A percentile compares a stretch with the other conserved stretches of the same genome.
These are phyloP conservation scores for Dothiorella sarmentorum DNA, from an alignment of 2,329 filamentous ascomycete genomes.

Conservation along the genomic window DNA sequence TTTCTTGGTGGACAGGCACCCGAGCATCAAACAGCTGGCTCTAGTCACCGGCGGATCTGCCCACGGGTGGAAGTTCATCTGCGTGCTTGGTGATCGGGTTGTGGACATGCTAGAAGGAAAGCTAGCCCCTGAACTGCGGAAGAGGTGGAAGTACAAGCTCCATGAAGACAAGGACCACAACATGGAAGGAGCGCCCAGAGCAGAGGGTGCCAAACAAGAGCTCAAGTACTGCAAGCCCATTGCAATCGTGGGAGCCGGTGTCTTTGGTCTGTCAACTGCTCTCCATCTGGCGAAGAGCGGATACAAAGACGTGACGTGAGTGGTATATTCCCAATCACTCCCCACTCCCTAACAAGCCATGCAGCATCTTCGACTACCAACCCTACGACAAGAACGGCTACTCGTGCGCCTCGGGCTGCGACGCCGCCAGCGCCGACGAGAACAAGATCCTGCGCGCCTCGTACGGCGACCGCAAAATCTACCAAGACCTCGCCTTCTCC, in stretches of 20 bases:
- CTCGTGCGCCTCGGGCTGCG: constrained; percentile 2
- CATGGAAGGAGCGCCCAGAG: constrained; percentile 16
- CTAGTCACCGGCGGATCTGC: constrained; percentile 61
- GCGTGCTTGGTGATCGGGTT: constrained; percentile 55
- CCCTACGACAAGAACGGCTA: constrained; percentile 16
- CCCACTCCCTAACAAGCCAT: too few species aligned
- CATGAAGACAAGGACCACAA: constrained; percentile 6
- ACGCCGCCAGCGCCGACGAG: constrained; percentile 18
- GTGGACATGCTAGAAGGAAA: constrained; percentile 36
- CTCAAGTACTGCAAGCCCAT: constrained; percentile 16
- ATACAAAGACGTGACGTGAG: constrained; percentile 18
- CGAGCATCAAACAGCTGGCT: constrained; percentile 48
- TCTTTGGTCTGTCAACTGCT: constrained; percentile 39
- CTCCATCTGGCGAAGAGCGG: constrained; percentile 38
- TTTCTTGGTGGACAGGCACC: constrained; percentile 54
- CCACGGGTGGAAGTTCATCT: constrained; percentile 61
- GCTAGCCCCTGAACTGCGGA: neutral
- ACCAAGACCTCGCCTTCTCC: constrained; percentile 17
- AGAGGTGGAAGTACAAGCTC: constrained; percentile 16
- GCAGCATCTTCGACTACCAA: constrained; percentile 17
- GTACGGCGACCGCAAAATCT: constrained; percentile 47
- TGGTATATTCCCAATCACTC: neutral
- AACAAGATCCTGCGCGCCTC: constrained; percentile 62
- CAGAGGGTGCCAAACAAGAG: constrained; percentile 12
- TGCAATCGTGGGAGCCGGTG: constrained; percentile 34